Base-by-base conservation (phyloP, 441 rosid genomes). In the Euphorbia schlechtendalii region DNA sequence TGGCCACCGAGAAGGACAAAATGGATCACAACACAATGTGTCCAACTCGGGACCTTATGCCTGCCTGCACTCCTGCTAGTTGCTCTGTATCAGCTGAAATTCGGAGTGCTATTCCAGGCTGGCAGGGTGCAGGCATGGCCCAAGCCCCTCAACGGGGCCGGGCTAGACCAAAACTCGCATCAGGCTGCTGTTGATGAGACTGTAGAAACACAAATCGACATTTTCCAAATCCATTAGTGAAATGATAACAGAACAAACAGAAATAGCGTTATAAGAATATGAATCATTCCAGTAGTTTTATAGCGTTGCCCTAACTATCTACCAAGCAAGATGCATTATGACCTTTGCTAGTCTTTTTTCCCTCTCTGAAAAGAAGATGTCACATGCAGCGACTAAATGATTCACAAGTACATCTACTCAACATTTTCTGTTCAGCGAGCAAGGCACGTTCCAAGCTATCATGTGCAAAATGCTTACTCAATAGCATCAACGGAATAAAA, bases 61-160 rank as follows among this genome's bases (percentile, higher is more conserved):
- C 9, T n/a, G n/a, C n/a, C 30, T 27, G 30, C 30, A 27, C 30
- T n/a, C n/a, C n/a, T n/a, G n/a, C n/a, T n/a, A n/a, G n/a, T n/a
- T n/a, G n/a, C n/a, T n/a, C n/a, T n/a, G 67, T 2, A 70, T 36
- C 57, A 74, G 70, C 80, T 64, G 51, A 55, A 32, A 64, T 62
- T 75, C 67, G 74, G 69, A 65, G 65, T 71, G 10, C 17, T 10
- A 43, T 43, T 43, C 48, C 48, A 43, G 8, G 48, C n/a, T 70
- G 84, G 89, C 89, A 76, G 85, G 79, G 82, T 79, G 92, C 48
- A 43, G 8, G 48, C 96, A 86, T 76, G 79, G 96, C 85, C 89
- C n/a, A n/a, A n/a, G n/a, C n/a, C n/a, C n/a, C n/a, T 88, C 86
- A 86, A n/a, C 87, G 86, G 90, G 96, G 96, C 90, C 90, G 96